Percentiles rank a stretch among this genome's conserved stretches.
Conservation (phyloP, 352 stramenopile species). For the Phytophthora meadii region DNA sequence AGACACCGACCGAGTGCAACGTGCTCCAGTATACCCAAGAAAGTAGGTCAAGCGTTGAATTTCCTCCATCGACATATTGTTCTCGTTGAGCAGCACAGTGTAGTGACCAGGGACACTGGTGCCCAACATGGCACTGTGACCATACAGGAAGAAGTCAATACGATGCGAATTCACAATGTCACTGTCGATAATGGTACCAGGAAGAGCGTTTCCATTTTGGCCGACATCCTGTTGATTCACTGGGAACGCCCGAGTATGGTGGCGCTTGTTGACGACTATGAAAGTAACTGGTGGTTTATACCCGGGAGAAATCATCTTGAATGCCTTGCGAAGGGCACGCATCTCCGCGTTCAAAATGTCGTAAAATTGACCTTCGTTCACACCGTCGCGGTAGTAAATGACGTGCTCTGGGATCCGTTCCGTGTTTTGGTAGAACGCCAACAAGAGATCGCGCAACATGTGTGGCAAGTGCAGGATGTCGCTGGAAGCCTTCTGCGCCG, state of each 20-base stretch:
- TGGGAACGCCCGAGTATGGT: constrained; percentile 78
- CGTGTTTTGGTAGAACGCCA: no score
- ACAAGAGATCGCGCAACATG: background rate
- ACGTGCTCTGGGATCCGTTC: no score
- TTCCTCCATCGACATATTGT: constrained; percentile 56
- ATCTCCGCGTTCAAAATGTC: no score
- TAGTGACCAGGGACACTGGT: constrained; percentile 82
- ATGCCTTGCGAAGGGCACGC: no score
- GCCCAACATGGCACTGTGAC: constrained; percentile 72
- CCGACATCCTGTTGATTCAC: constrained; percentile 41
- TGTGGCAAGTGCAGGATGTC: background rate
- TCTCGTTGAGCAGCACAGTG: constrained; percentile 79
- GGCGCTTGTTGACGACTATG: constrained; percentile 85
- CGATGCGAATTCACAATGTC: constrained; percentile 76
- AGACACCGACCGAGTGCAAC: constrained; percentile 80
- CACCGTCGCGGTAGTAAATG: no score
- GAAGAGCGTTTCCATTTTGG: constrained; percentile 60
- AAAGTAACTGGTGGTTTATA: constrained; percentile 82
- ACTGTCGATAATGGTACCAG: constrained; percentile 72
- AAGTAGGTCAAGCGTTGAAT: constrained; percentile 65
- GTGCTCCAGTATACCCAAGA: constrained; percentile 79
- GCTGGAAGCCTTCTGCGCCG: no score
- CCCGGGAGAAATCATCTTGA: no score
- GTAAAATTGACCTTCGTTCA: no score
- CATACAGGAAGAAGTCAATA: constrained; percentile 86